Evolutionary conservation across 805 yeast species (phyloP).

Genomic region (Pichia membranifaciens): DNA sequence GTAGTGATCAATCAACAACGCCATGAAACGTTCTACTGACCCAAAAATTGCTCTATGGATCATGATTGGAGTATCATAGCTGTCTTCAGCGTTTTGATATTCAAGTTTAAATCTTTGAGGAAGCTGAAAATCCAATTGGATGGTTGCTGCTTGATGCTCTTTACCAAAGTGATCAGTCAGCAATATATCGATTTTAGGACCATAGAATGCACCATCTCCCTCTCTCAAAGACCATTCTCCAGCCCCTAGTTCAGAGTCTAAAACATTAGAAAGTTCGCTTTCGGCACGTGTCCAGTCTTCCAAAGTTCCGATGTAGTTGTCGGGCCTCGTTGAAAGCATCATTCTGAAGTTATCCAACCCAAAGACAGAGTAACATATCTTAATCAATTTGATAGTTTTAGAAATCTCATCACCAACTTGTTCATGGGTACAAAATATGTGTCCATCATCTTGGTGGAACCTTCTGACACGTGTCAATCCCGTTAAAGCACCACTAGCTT

Average conservation of each 20-base stretch:
- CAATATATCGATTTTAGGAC: slow-evolving; percentile 89
- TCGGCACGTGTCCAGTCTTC: slow-evolving; percentile 86
- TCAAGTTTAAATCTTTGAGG: slow-evolving; percentile 77
- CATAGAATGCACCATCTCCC: slow-evolving; percentile 97
- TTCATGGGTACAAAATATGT: slow-evolving; percentile 76
- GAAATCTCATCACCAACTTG: slow-evolving; percentile 74
- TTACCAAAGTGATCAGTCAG: slow-evolving; percentile 76
- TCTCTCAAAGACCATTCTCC: slow-evolving; percentile 62
- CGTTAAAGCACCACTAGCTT: slow-evolving; percentile 87
- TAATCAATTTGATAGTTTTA: slow-evolving; percentile 65
- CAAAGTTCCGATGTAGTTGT: slow-evolving; percentile 68
- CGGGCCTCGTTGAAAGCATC: slow-evolving; percentile 83
- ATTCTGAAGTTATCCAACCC: slow-evolving; percentile 55
- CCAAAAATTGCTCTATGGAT: slow-evolving; percentile 95
- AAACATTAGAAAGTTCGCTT: slow-evolving; percentile 48
- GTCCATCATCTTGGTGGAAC: slow-evolving; percentile 98
- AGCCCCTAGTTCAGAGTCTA: slow-evolving; percentile 46
- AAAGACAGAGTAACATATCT: slow-evolving; percentile 66
- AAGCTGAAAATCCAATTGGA: slow-evolving; percentile 91
- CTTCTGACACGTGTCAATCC: slow-evolving; percentile 91
- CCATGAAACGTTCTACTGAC: slow-evolving; percentile 87
- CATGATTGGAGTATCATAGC: slow-evolving; percentile 75
- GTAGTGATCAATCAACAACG: slow-evolving; percentile 83
- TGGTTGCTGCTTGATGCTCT: slow-evolving; percentile 89
- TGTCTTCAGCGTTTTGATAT: slow-evolving; percentile 51